Conservation (phyloP, 495 filamentous ascomycete species). For the Opeltia flavorubescens region DNA sequence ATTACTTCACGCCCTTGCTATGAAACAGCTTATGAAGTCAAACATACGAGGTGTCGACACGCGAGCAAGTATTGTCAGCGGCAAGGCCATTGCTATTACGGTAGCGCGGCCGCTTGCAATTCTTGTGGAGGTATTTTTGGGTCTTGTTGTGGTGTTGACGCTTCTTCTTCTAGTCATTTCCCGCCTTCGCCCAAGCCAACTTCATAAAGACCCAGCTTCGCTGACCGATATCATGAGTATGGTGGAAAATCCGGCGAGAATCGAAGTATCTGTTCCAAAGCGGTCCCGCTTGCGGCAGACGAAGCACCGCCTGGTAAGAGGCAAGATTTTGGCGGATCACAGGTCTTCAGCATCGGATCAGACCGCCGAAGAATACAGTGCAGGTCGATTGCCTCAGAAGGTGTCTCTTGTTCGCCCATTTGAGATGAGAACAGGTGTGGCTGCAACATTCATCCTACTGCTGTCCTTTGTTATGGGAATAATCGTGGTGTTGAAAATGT, state of each 20-base stretch:
- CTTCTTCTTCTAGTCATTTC: constrained; percentile 12
- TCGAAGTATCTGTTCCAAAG: too few species aligned
- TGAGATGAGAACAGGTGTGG: constrained; percentile 1
- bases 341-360: background rate
- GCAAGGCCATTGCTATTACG: constrained; percentile 16
- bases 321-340: background rate
- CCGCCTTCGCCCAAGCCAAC: constrained; percentile 4
- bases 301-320: background rate
- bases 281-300: background rate
- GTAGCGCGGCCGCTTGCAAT: constrained; percentile 24
- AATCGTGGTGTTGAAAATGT: background rate
- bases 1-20: constrained; percentile 23
- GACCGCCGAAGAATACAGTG: background rate
- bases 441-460: background rate
- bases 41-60: background rate
- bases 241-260: too few species aligned
- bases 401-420: background rate
- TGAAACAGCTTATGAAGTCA: constrained; percentile 15
- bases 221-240: background rate
- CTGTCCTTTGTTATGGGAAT: background rate
- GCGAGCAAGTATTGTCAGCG: background rate
- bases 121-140: constrained; percentile 25
- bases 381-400: background rate
- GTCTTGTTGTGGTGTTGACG: constrained; percentile 16
- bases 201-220: constrained; percentile 14